phyloP scores from a whole-genome alignment of 2,329 filamentous ascomycete species.

The Didymella pinodella region DNA sequence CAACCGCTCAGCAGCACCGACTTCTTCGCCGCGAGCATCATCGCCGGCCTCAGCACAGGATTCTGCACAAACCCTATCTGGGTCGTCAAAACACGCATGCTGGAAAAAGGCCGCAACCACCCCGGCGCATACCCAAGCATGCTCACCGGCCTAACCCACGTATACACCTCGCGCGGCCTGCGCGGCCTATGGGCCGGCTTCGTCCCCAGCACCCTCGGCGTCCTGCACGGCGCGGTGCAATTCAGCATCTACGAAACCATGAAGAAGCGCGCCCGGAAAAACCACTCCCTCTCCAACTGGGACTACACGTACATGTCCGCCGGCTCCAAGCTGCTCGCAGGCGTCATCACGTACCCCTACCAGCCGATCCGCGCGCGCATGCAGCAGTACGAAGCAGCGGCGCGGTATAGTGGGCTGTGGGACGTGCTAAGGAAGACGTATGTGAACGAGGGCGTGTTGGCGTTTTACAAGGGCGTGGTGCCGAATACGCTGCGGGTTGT shows the following conservation, averaged over 20 bases:
- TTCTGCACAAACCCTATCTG: conserved; percentile 92
- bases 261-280: conserved; percentile 65
- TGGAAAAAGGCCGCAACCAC: conserved; percentile 78
- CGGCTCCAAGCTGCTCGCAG: conserved; percentile 84
- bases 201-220: conserved; percentile 81
- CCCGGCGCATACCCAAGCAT: conserved; percentile 84
- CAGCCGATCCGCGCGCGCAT: conserved; percentile 88
- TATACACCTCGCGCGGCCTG: conserved; percentile 75
- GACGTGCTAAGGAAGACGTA: conserved; percentile 80
- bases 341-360: conserved; percentile 91
- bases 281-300: conserved; percentile 67
- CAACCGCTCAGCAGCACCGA: conserved; percentile 67
- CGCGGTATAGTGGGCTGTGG: conserved; percentile 73
- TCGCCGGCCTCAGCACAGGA: conserved; percentile 74
- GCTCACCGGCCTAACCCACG: conserved; percentile 70
- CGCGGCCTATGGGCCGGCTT: conserved; percentile 88
- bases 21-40: conserved; percentile 80
- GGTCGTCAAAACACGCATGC: conserved; percentile 98
- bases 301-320: conserved; percentile 85
- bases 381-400: conserved; percentile 85
- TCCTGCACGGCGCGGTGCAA: conserved; percentile 91
- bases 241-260: conserved; percentile 91
- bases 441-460: conserved; percentile 77
- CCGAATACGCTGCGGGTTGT: conserved; percentile 91
- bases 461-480: conserved; percentile 91